These are phyloP conservation scores for Cryphonectria japonica DNA, from an alignment of 2,329 filamentous ascomycete genomes.

Conservation along the genomic window DNA sequence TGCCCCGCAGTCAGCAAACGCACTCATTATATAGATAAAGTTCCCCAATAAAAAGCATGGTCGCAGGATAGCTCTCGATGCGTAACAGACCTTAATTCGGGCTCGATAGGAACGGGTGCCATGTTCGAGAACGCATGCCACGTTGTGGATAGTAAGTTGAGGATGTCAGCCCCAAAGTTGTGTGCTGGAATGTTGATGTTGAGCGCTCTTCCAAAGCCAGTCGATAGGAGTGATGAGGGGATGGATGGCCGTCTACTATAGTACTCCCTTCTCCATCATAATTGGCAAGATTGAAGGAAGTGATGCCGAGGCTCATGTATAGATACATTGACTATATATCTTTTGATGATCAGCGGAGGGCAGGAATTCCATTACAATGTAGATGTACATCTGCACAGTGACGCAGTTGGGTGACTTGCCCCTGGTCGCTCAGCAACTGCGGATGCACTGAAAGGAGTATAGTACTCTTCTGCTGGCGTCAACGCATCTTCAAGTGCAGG, in stretches of 20 bases:
- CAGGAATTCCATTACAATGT: not conserved
- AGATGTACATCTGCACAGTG: slow-evolving; percentile 12
- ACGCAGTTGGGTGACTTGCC: slow-evolving; percentile 3
- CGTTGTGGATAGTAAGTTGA: not conserved
- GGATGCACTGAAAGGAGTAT: not conserved
- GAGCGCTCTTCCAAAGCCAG: not conserved
- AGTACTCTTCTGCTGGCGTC: not conserved
- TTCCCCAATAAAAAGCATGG: not conserved
- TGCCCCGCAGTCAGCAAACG: slow-evolving; percentile 30
- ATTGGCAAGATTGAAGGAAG: not conserved
- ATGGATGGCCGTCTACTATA: not conserved
- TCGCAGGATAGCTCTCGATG: not conserved
- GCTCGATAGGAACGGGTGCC: slow-evolving; percentile 34
- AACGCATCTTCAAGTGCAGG: not conserved
- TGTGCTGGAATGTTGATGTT: not conserved
- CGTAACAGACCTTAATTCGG: slow-evolving; percentile 32
- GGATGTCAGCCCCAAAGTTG: not conserved
- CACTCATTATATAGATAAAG: not conserved
- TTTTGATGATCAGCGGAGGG: not conserved
- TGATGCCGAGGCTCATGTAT: not conserved
- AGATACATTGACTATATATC: not conserved
- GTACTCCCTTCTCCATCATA: not conserved
- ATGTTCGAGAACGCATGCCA: slow-evolving; percentile 24
- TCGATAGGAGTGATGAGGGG: not conserved
- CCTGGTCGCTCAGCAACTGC: slow-evolving; percentile 1